These are phyloP conservation scores for Annulohypoxylon moriforme DNA, from an alignment of 495 filamentous ascomycete genomes.

Conservation along the genomic window DNA sequence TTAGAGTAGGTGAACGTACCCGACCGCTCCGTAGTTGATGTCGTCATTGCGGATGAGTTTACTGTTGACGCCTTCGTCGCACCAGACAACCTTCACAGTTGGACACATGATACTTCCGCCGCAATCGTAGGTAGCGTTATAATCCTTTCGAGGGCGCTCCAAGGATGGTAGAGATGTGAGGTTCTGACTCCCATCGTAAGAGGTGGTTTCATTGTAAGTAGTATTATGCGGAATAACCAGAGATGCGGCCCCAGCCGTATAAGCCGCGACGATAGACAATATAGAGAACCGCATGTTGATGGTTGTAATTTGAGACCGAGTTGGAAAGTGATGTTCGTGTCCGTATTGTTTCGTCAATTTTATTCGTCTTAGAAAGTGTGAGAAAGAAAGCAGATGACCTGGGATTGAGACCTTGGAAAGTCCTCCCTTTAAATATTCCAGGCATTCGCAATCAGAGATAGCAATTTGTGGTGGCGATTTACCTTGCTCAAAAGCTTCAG, in stretches of 20 bases:
- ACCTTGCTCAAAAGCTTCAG: neutral
- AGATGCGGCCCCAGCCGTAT: neutral
- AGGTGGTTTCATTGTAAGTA: neutral
- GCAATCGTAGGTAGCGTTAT: slow-evolving; percentile 20
- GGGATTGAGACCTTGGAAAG: no score
- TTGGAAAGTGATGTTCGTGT: neutral
- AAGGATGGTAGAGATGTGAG: no score
- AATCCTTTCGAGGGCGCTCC: neutral
- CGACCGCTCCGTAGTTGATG: slow-evolving; percentile 21
- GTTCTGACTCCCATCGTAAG: neutral
- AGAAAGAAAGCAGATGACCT: no score
- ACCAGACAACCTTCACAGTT: slow-evolving; percentile 15
- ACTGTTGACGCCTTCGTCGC: slow-evolving; percentile 19
- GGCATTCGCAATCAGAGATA: neutral
- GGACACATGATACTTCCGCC: slow-evolving; percentile 35
- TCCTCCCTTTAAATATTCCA: neutral
- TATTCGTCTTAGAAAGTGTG: no score
- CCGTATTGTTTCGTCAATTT: neutral
- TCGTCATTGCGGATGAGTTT: slow-evolving; percentile 24
- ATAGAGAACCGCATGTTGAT: slow-evolving; percentile 25
- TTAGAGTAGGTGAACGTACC: slow-evolving; percentile 6
- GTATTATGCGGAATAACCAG: neutral
- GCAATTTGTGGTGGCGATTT: neutral
- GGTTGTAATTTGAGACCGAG: neutral
- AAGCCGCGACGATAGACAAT: neutral